Evolutionary conservation across 163 green algal genomes (phyloP).

Genomic region (Scenedesmus sp.): DNA sequence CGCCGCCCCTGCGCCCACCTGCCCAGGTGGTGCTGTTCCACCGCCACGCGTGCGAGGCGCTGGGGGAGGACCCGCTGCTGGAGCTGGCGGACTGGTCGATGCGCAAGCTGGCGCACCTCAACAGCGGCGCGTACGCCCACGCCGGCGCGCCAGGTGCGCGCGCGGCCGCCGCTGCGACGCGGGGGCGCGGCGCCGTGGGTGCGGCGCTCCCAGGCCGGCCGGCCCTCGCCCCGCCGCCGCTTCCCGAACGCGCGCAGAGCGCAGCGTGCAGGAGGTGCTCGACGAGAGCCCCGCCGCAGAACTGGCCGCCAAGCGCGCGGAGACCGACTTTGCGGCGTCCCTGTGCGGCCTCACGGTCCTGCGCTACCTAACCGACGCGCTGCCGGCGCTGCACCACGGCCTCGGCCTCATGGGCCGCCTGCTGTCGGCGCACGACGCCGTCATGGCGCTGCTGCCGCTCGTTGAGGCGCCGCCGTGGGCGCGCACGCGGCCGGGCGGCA

Average conservation of each 20-base stretch:
- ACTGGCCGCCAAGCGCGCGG: constrained; percentile 64
- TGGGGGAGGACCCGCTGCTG: constrained; percentile 79
- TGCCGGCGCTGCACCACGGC: constrained; percentile 67
- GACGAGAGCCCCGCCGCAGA: constrained; percentile 59
- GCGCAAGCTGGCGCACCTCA: constrained; percentile 77
- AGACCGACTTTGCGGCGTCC: constrained; percentile 73
- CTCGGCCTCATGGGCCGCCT: constrained; percentile 77
- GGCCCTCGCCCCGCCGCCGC: no score
- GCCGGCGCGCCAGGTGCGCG: constrained; percentile 2
- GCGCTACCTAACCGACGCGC: constrained; percentile 85
- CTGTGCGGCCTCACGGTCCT: constrained; percentile 78
- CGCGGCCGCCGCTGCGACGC: background rate
- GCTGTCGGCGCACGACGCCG: constrained; percentile 74
- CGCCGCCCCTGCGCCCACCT: background rate
- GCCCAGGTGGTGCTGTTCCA: constrained; percentile 85
- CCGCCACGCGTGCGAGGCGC: constrained; percentile 64
- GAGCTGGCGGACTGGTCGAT: constrained; percentile 90
- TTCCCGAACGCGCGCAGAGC: no score
- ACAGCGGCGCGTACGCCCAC: constrained; percentile 43
- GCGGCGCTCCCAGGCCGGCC: no score
- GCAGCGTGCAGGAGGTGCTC: constrained; percentile 63
- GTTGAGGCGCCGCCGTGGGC: constrained; percentile 85
- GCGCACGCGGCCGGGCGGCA: constrained; percentile 50
- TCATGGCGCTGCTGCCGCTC: constrained; percentile 83
- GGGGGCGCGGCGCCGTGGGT: no score